Percentiles rank a stretch among this genome's conserved stretches.
Conservation (phyloP, 805 yeast genomes). For the Starmerella scarabaei region DNA sequence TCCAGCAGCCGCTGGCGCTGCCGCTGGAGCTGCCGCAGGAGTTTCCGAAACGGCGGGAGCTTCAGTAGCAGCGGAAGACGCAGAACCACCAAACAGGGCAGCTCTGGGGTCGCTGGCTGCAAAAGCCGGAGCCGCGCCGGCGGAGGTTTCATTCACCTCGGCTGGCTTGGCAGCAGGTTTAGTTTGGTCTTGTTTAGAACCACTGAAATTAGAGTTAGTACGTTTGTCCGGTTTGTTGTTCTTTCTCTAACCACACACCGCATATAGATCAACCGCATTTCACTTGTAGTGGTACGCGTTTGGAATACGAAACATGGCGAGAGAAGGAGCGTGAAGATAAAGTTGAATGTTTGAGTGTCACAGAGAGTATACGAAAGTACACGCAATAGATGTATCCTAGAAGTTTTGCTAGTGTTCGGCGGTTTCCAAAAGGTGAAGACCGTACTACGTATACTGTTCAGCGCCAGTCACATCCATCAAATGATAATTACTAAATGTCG, state of each 20-base stretch:
- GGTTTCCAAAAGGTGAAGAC: too few relatives aligned
- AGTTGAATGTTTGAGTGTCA: not conserved
- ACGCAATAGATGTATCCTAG: constrained; percentile 1
- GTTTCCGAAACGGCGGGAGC: constrained; percentile 6
- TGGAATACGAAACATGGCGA: not conserved
- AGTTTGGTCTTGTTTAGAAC: constrained; percentile 26
- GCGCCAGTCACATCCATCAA: not conserved
- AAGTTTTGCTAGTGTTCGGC: too few relatives aligned
- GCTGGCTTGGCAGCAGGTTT: constrained; percentile 6
- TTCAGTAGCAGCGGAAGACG: constrained; percentile 8
- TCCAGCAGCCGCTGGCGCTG: constrained; percentile 13
- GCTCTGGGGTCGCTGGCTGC: constrained; percentile 1
- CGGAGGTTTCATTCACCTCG: constrained; percentile 12
- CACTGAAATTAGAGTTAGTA: constrained; percentile 23
- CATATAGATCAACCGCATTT: constrained; percentile 21
- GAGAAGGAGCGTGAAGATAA: not conserved
- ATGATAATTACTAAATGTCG: constrained; percentile 52
- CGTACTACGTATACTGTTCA: not conserved
- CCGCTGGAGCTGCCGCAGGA: constrained; percentile 1
- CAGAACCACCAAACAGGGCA: constrained; percentile 3
- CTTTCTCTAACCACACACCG: too few relatives aligned
- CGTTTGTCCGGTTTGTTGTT: too few relatives aligned
- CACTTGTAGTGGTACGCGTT: constrained; percentile 13
- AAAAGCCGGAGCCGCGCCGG: constrained; percentile 15
- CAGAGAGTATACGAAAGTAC: not conserved